Base-by-base conservation (phyloP, 2,329 filamentous ascomycete genomes). In the Biscogniauxia marginata region DNA sequence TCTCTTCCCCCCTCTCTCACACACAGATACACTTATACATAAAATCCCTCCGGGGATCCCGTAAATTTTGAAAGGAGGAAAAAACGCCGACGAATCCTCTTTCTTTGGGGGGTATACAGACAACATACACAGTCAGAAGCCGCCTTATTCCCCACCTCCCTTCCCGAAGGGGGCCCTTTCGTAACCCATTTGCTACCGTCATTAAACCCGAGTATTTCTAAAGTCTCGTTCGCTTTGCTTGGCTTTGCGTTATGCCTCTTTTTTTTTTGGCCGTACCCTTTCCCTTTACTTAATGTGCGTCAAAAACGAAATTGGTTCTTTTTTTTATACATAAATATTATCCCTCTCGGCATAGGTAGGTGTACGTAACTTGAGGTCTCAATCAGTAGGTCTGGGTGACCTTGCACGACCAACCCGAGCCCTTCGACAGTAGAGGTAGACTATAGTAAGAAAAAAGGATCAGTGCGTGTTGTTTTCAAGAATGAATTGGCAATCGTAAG, bases 331-430 rank as follows among this genome's bases (percentile, higher is more conserved):
- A 39, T 39, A n/a, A 39, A 39, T 16, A 39, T 39, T 39, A 39
- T 39, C n/a, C 13, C 30, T 16, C 30, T 13, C 11, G 11, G 9
- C 3, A 39, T 16, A 39, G n/a, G n/a, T n/a, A n/a, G n/a, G n/a
- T n/a, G n/a, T n/a, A n/a, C n/a, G n/a, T n/a, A 25, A 22, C 1
- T 9, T 50, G 23, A 8, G 7, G 30, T 6, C 34, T 18, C 43
- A 21, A 62, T 72, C 83, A 88, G 67, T 84, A 81, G 59, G 95
- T 77, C 77, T 96, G 82, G 66, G 84, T 89, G 65, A 97, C 79
- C 77, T 88, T 92, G 80, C 93, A 97, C 67, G 90, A 79, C 93
- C 93, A 97, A 62, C 93, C 93, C 21, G 91, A 96, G 57, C 85
- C 85, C 71, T 91, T 83, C 63, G 85, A 87, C 57, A 97, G 79